A percentile compares a stretch with the other conserved stretches of the same genome.
phyloP scores from a whole-genome alignment of 495 filamentous ascomycete genomes.

The Astrothelium macrocarpum region DNA sequence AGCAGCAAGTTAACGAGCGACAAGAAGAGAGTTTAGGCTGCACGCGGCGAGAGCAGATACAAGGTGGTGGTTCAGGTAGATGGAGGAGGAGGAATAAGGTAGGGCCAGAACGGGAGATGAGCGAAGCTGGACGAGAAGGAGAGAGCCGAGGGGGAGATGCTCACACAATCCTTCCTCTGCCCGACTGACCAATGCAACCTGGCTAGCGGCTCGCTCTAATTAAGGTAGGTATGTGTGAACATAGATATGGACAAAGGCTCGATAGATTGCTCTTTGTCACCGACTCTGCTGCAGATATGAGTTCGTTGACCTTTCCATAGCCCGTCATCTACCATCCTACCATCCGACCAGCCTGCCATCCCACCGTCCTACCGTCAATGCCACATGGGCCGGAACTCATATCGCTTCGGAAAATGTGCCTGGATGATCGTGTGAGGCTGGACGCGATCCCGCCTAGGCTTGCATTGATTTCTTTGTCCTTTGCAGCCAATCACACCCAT shows the following conservation, averaged over 20 bases:
- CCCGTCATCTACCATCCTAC: too few relatives aligned
- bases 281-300: too few relatives aligned
- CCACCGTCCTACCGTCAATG: background rate
- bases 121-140: background rate
- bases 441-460: background rate
- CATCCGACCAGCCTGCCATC: background rate
- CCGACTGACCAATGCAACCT: too few relatives aligned
- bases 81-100: background rate
- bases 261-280: too few relatives aligned
- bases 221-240: too few relatives aligned
- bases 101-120: background rate
- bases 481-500: background rate
- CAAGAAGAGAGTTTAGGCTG: background rate
- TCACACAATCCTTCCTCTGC: too few relatives aligned
- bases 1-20: constrained; percentile 3
- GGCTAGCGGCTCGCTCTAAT: too few relatives aligned
- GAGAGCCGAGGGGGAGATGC: too few relatives aligned
- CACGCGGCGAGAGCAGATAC: background rate
- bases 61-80: background rate
- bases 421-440: background rate
- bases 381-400: background rate
- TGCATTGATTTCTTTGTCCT: background rate
- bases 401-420: background rate
- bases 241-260: too few relatives aligned
- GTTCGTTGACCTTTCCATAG: too few relatives aligned